phyloP scores from a whole-genome alignment of 441 rosid species.

The Adansonia madagascariensis region DNA sequence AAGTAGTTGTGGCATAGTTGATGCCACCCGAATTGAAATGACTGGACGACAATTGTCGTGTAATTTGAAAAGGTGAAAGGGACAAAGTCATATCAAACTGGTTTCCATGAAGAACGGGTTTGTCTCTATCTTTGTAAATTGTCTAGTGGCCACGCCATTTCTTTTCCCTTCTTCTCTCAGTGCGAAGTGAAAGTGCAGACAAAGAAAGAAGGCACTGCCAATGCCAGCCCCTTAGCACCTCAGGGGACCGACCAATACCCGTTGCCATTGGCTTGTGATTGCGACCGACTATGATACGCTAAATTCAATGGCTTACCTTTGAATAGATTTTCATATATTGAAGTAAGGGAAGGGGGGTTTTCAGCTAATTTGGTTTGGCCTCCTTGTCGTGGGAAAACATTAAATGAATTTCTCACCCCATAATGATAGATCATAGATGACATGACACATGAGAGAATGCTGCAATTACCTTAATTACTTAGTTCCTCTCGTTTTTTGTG shows the following conservation, averaged over 20 bases:
- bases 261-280: neutral
- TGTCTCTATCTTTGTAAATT: neutral
- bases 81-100: neutral
- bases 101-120: neutral
- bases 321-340: too few relatives aligned
- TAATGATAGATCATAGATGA: too few relatives aligned
- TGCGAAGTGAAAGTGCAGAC: neutral
- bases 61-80: neutral
- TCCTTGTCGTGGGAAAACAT: too few relatives aligned
- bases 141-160: neutral
- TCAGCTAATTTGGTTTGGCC: too few relatives aligned
- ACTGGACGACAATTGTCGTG: neutral
- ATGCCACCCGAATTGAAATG: neutral
- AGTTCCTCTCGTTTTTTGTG: too few relatives aligned
- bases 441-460: too few relatives aligned
- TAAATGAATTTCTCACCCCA: too few relatives aligned
- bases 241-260: neutral
- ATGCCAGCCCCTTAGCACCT: too few relatives aligned
- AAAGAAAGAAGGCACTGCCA: neutral
- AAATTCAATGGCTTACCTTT: too few relatives aligned
- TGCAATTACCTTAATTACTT: too few relatives aligned
- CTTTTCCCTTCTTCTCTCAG: neutral
- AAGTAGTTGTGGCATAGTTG: neutral
- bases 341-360: too few relatives aligned
- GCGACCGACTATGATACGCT: neutral